Evolutionary conservation across 306 rosid species (phyloP).

Genomic region (Dryas octopetala): DNA sequence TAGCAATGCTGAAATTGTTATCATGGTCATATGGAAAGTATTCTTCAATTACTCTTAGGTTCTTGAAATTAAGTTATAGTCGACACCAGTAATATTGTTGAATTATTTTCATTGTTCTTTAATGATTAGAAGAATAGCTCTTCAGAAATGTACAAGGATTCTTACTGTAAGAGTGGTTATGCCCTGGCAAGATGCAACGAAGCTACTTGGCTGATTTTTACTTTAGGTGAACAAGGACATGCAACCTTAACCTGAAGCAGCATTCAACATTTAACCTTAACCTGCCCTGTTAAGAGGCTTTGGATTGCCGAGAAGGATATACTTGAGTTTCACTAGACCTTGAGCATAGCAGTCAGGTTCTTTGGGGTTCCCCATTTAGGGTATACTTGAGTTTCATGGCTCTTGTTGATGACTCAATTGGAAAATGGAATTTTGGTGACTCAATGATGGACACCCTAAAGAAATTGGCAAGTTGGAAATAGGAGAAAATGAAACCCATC

Average conservation of each 20-base stretch:
- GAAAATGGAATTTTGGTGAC: not conserved
- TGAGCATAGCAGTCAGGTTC: not conserved
- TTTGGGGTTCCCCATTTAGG: not conserved
- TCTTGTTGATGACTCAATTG: not conserved
- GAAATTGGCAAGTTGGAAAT: not conserved
- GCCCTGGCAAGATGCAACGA: not conserved
- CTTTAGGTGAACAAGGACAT: not conserved
- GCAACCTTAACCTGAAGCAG: not conserved
- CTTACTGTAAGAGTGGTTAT: not conserved
- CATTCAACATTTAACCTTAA: not conserved
- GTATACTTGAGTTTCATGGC: not conserved
- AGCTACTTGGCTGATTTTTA: not conserved
- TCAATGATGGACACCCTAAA: not conserved
- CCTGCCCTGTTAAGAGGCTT: not conserved
- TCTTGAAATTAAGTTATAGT: not conserved
- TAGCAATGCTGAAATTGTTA: not conserved
- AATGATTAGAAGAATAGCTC: not conserved
- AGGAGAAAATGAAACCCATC: not conserved
- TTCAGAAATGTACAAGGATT: not conserved
- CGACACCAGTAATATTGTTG: no score
- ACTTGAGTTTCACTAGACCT: not conserved
- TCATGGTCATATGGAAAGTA: not conserved
- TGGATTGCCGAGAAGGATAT: not conserved
- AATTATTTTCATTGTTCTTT: not conserved
- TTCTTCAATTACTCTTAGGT: not conserved